These are phyloP conservation scores for Lojkania enalia DNA, from an alignment of 2,329 filamentous ascomycete species.

Conservation along the genomic window DNA sequence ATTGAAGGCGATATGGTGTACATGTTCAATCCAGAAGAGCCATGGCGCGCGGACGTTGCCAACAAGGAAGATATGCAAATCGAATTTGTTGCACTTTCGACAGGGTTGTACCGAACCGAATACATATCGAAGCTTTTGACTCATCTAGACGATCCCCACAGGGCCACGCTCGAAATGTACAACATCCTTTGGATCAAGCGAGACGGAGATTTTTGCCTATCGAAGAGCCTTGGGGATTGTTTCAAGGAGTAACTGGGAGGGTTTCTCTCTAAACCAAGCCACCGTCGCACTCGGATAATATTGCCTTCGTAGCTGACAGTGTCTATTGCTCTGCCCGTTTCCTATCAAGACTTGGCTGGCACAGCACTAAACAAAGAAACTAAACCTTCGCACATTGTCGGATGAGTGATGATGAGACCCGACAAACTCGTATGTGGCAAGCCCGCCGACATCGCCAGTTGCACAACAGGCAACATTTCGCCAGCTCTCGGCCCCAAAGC, in stretches of 20 bases:
- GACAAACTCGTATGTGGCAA: constrained; percentile 13
- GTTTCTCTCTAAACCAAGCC: background rate
- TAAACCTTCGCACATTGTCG: constrained; percentile 15
- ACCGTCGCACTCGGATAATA: too few relatives aligned
- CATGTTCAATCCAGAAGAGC: background rate
- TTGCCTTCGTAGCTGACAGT: too few relatives aligned
- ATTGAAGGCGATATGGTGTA: background rate
- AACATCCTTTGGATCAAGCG: background rate
- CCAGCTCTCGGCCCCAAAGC: constrained; percentile 15
- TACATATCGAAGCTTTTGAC: background rate
- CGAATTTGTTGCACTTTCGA: background rate
- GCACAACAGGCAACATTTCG: constrained; percentile 19
- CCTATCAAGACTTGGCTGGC: background rate
- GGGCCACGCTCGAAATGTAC: background rate
- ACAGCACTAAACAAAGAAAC: constrained; percentile 12
- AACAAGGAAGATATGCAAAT: background rate
- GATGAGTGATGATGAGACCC: constrained; percentile 17
- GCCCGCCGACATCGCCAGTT: constrained; percentile 16
- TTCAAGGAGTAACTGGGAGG: background rate
- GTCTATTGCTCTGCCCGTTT: background rate
- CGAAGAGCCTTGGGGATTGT: background rate
- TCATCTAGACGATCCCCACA: background rate
- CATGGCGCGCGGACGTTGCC: background rate
- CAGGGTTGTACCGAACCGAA: background rate
- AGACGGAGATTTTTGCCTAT: background rate